Conservation (phyloP, 768 basidiomycete genomes). For the Hypholoma sublateritium region DNA sequence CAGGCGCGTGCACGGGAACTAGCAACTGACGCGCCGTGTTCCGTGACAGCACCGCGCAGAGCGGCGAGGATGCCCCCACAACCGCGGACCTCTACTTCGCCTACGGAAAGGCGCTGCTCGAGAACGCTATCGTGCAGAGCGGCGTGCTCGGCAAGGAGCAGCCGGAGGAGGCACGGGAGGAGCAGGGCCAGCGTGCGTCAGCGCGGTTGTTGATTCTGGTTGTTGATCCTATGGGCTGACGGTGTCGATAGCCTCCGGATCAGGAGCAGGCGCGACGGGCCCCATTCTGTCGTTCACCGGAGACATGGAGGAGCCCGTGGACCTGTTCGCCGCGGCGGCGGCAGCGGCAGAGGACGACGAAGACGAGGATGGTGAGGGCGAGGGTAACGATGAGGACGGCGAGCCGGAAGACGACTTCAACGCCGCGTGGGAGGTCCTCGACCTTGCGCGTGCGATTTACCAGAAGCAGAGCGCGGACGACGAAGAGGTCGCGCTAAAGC, state of each 20-base stretch:
- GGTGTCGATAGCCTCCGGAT: slow-evolving; percentile 25
- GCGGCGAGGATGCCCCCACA: slow-evolving; percentile 80
- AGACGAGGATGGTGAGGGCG: slow-evolving; percentile 53
- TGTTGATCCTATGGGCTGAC: not conserved
- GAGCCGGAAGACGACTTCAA: slow-evolving; percentile 98
- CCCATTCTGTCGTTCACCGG: slow-evolving; percentile 80
- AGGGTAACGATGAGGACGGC: slow-evolving; percentile 63
- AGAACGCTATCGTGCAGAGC: slow-evolving; percentile 85
- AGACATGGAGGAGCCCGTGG: slow-evolving; percentile 68
- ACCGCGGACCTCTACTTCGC: slow-evolving; percentile 86
- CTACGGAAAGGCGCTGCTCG: slow-evolving; percentile 91
- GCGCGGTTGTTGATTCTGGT: too few relatives aligned
- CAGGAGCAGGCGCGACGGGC: slow-evolving; percentile 40
- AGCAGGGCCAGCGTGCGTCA: not conserved
- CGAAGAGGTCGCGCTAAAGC: slow-evolving; percentile 69
- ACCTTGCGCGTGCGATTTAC: slow-evolving; percentile 87
- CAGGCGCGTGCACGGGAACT: slow-evolving; percentile 10
- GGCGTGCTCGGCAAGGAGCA: slow-evolving; percentile 91
- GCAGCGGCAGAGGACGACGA: slow-evolving; percentile 46
- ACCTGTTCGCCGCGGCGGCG: slow-evolving; percentile 63
- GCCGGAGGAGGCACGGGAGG: slow-evolving; percentile 52
- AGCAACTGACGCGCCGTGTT: slow-evolving; percentile 16
- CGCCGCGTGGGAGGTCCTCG: slow-evolving; percentile 97
- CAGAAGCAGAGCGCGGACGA: slow-evolving; percentile 58
- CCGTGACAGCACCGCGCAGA: slow-evolving; percentile 58